Conservation (phyloP, 1,139 yeast genomes). For the Pichia sp. region DNA sequence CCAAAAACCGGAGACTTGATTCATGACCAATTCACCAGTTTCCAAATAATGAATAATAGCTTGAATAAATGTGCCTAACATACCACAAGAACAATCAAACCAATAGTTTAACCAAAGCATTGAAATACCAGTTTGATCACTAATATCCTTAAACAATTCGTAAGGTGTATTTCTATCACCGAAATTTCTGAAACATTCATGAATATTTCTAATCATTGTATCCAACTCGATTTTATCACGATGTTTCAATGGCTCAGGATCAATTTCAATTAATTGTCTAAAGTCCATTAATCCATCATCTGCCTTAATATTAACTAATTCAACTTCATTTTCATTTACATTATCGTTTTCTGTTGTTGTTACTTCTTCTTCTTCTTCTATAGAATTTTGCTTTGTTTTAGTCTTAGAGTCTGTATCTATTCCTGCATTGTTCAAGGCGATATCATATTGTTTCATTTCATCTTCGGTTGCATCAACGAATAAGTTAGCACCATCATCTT, state of each 20-base stretch:
- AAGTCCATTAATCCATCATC: constrained; percentile 19
- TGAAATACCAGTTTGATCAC: constrained; percentile 40
- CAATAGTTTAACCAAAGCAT: constrained; percentile 41
- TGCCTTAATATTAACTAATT: constrained; percentile 10
- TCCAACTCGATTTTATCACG: constrained; percentile 23
- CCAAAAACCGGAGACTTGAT: constrained; percentile 43
- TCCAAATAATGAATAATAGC: constrained; percentile 39
- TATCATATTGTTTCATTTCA: constrained; percentile 24
- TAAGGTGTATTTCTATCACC: constrained; percentile 34
- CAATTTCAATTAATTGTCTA: constrained; percentile 20
- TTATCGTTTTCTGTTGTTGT: neutral
- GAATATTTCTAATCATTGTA: constrained; percentile 30
- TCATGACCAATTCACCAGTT: constrained; percentile 39
- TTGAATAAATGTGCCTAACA: constrained; percentile 39
- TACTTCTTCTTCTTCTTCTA: neutral
- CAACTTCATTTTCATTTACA: constrained; percentile 6
- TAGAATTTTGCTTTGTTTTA: neutral
- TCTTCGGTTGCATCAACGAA: constrained; percentile 27
- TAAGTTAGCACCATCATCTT: constrained; percentile 21
- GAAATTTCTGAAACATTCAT: constrained; percentile 38
- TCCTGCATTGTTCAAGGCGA: constrained; percentile 2
- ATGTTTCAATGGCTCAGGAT: constrained; percentile 26
- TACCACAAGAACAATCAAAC: constrained; percentile 45
- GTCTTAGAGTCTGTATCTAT: constrained; percentile 1
- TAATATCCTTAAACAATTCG: constrained; percentile 37